A percentile compares a stretch with the other conserved stretches of the same genome.
Evolutionary conservation across 495 filamentous ascomycete species (phyloP).

Genomic region (Lophium mytilinum): DNA sequence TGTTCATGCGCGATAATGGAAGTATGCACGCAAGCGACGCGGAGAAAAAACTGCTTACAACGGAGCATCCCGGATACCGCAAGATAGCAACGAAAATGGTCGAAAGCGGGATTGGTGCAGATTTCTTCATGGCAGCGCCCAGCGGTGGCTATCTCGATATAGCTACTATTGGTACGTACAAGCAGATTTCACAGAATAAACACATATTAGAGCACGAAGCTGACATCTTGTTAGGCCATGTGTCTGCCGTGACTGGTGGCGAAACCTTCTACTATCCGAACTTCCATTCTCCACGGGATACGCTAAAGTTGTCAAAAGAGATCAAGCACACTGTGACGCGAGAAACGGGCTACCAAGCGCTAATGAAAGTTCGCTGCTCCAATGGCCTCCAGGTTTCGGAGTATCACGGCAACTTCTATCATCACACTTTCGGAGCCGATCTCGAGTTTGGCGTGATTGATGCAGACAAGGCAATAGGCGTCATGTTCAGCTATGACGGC

Average conservation of each 20-base stretch:
- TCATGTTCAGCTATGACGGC: conserved; percentile 92
- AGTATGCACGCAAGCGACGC: conserved; percentile 80
- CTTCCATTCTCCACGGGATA: conserved; percentile 80
- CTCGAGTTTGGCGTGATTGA: conserved; percentile 91
- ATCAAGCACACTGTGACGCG: conserved; percentile 80
- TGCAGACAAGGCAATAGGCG: conserved; percentile 84
- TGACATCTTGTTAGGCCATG: conserved; percentile 45
- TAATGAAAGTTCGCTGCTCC: conserved; percentile 98
- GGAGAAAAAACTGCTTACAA: conserved; percentile 85
- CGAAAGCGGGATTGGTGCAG: conserved; percentile 75
- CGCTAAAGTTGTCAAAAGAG: conserved; percentile 74
- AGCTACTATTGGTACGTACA: conserved; percentile 74
- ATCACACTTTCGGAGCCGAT: conserved; percentile 90
- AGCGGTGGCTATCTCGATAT: conserved; percentile 87
- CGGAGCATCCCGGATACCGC: conserved; percentile 76
- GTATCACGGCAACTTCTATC: conserved; percentile 93
- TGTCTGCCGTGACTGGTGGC: conserved; percentile 73
- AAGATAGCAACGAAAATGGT: conserved; percentile 83
- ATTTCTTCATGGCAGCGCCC: conserved; percentile 89
- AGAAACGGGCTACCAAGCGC: conserved; percentile 89
- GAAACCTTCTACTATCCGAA: conserved; percentile 96
- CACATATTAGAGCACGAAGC: not conserved
- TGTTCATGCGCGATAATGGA: conserved; percentile 79
- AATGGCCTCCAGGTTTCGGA: conserved; percentile 89
- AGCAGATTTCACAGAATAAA: conserved; percentile 13